Evolutionary conservation across 2,329 filamentous ascomycete species (phyloP).

Genomic region (Colletotrichum godetiae): DNA sequence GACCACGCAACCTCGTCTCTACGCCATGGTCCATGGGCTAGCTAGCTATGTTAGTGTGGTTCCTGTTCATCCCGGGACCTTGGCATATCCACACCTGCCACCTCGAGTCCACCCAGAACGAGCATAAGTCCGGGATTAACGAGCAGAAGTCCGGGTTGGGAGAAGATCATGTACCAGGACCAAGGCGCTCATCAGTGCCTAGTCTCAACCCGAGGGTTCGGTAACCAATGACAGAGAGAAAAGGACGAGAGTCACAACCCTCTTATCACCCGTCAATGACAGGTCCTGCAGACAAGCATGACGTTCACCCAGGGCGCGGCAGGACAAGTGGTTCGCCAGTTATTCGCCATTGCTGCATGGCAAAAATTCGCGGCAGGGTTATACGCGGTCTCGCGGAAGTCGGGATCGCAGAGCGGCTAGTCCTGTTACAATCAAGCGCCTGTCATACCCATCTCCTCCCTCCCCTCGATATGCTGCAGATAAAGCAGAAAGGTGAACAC

Average conservation of each 20-base stretch:
- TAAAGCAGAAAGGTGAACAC: neutral
- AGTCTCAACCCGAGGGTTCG: conserved; percentile 9
- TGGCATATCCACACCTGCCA: neutral
- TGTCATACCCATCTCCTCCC: neutral
- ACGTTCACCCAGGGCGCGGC: neutral
- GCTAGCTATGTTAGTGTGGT: neutral
- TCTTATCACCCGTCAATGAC: conserved; percentile 7
- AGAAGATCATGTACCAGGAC: conserved; percentile 17
- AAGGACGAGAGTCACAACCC: neutral
- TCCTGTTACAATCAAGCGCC: neutral
- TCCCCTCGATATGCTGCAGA: neutral
- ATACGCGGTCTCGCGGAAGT: conserved; percentile 14
- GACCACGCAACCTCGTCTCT: neutral
- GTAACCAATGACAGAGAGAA: conserved; percentile 9
- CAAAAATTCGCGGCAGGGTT: conserved; percentile 23
- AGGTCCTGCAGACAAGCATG: conserved; percentile 3
- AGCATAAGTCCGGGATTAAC: neutral
- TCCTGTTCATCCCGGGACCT: neutral
- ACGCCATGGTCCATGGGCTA: neutral
- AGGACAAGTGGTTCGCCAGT: neutral
- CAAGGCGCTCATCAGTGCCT: neutral
- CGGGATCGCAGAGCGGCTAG: neutral
- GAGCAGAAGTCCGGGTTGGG: neutral
- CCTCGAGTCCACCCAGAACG: neutral
- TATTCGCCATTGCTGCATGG: conserved; percentile 19